These are phyloP conservation scores for Rhodotorula sp. DNA, from an alignment of 1,284 basidiomycete genomes.

Conservation along the genomic window DNA sequence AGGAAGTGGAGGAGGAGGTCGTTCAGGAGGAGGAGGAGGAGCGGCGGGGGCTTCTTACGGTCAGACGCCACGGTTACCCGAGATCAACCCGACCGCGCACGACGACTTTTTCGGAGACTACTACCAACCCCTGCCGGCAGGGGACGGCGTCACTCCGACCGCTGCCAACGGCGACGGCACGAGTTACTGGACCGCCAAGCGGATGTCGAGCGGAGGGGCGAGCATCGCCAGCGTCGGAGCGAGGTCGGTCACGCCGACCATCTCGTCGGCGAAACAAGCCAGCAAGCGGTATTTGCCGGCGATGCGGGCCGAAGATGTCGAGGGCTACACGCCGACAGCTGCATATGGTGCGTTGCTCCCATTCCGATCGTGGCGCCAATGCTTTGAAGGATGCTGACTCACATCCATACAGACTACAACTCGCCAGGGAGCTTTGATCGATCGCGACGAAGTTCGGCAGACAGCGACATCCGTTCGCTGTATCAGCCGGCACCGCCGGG, in stretches of 20 bases:
- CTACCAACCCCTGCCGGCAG: not conserved
- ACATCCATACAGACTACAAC: not conserved
- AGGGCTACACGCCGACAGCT: constrained; percentile 7
- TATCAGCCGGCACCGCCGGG: constrained; percentile 13
- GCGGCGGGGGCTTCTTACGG: not conserved
- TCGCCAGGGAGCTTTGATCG: constrained; percentile 11
- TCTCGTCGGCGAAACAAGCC: not conserved
- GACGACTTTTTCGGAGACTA: constrained; percentile 35
- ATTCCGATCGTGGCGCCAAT: too few species aligned
- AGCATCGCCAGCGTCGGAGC: not conserved
- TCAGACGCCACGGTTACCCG: constrained; percentile 24
- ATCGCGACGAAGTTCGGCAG: constrained; percentile 32
- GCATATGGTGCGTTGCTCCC: not conserved
- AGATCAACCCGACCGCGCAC: constrained; percentile 6
- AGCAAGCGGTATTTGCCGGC: constrained; percentile 9
- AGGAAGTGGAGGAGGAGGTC: too few species aligned
- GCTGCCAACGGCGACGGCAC: not conserved
- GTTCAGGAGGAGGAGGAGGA: not conserved
- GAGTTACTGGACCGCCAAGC: not conserved
- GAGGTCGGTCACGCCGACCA: constrained; percentile 18
- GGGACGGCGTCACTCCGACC: constrained; percentile 2
- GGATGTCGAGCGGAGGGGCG: not conserved
- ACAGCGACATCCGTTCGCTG: constrained; percentile 30
- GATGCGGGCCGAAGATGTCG: not conserved
- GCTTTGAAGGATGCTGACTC: too few species aligned